phyloP scores from a whole-genome alignment of 2,329 filamentous ascomycete genomes.

The Plenodomus biglobosus region DNA sequence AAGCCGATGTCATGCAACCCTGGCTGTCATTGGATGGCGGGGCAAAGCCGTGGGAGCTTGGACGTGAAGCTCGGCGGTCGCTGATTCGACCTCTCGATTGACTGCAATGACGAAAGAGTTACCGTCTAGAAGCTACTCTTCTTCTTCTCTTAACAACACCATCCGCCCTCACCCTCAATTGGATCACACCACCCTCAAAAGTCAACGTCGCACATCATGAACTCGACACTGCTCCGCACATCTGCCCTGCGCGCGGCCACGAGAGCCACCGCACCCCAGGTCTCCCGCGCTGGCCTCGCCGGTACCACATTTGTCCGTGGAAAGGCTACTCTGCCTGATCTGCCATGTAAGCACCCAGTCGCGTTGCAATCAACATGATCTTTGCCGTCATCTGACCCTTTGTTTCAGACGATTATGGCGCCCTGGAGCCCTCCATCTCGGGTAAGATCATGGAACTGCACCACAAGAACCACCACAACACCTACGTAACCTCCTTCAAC shows the following conservation, averaged over 20 bases:
- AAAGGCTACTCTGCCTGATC: conserved; percentile 92
- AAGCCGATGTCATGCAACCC: not conserved
- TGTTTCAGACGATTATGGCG: conserved; percentile 83
- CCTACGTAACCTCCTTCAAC: conserved; percentile 90
- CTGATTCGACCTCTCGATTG: conserved; percentile 7
- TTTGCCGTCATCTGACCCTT: too few species aligned
- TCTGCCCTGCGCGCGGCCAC: conserved; percentile 71
- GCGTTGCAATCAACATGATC: too few species aligned
- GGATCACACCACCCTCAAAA: conserved; percentile 3
- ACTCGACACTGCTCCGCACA: conserved; percentile 72
- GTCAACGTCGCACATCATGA: conserved; percentile 58
- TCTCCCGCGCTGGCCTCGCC: conserved; percentile 64
- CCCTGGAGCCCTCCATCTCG: conserved; percentile 81
- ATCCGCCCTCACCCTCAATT: conserved; percentile 26
- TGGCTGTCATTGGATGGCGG: conserved; percentile 18
- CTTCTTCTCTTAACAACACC: conserved; percentile 4
- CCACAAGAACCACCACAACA: conserved; percentile 92
- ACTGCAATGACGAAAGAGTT: conserved; percentile 30
- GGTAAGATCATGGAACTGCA: conserved; percentile 96
- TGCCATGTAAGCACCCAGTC: conserved; percentile 62
- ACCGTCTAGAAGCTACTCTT: conserved; percentile 15
- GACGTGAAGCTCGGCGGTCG: conserved; percentile 13
- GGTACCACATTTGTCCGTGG: conserved; percentile 76
- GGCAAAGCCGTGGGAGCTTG: conserved; percentile 15
- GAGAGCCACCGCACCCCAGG: conserved; percentile 65